Evolutionary conservation across 306 rosid genomes (phyloP).

Genomic region (Begonia masoniana): DNA sequence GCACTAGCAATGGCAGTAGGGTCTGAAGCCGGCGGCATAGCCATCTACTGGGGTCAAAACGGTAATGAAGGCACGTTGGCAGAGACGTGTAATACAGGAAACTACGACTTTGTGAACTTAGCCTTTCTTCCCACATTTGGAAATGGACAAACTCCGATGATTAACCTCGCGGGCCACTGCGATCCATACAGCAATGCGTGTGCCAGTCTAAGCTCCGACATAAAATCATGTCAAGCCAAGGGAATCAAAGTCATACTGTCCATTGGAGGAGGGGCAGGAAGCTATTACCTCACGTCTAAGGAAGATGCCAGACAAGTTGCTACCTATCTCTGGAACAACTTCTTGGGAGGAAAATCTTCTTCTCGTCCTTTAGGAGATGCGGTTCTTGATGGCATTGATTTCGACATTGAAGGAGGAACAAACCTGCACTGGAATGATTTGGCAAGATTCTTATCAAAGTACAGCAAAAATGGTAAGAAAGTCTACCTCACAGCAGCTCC

Average conservation of each 20-base stretch:
- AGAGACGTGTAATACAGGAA: conserved; percentile 37
- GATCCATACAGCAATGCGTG: conserved; percentile 18
- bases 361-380: conserved; percentile 47
- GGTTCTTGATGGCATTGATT: conserved; percentile 43
- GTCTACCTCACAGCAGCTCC: conserved; percentile 44
- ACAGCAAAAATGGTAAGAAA: conserved; percentile 9
- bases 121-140: conserved; percentile 43
- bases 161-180: conserved; percentile 40
- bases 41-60: conserved; percentile 56
- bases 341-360: conserved; percentile 30
- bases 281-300: conserved; percentile 36
- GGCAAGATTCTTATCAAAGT: conserved; percentile 16
- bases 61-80: conserved; percentile 29
- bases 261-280: conserved; percentile 30
- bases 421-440: conserved; percentile 28
- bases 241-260: conserved; percentile 49
- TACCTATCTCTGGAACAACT: conserved; percentile 39
- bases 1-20: too few species aligned
- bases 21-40: conserved; percentile 24
- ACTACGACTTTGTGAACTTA: conserved; percentile 54
- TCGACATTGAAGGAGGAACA: conserved; percentile 31
- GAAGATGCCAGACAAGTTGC: conserved; percentile 29
- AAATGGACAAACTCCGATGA: conserved; percentile 19
- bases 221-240: conserved; percentile 26
- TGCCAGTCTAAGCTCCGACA: conserved; percentile 15